Evolutionary conservation across 306 rosid genomes (phyloP), one percentile per base, ranked within the genome.

Genomic region (Cicer arietinum): DNA sequence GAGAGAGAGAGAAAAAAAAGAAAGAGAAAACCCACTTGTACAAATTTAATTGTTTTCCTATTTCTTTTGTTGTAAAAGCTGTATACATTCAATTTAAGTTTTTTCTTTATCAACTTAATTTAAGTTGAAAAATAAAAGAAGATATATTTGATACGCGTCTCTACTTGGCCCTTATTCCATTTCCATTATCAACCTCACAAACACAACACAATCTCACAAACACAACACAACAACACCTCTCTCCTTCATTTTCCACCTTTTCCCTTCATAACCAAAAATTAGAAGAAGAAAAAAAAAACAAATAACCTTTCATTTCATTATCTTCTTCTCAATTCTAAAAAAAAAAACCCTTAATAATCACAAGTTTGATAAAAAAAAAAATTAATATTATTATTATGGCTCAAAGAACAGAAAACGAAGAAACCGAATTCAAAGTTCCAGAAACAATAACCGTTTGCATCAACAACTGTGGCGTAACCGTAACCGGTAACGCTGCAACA

Each of bases 381-480:
- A 22, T 4, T 22, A 57, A 41, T 37, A 13, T 42, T 64, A 16
- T 22, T 4, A 8, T 25, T 7, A 58, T 65, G 72, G 96, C 97
- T 44, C 97, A 91, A 79, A 88, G 88, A 25, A 84, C 96, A 0
- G 91, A 85, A 70, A 87, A 93, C 78, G 96, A 94, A 46, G 98
- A 94, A 75, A 82, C 96, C 25, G 98, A 94, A 66, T 89, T 91
- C 80, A 94, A 94, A 86, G 97, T 94, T 1, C 90, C 91, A 0
- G 96, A 94, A 64, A 83, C 90, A 14, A 80, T 67, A 7, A 22
- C 86, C 11, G 91, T 84, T 13, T 88, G 94, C 1, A 81, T 65
- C 90, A 48, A 96, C 1, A 82, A 94, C 88, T 94, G 98, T 62
- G 97, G 97, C 40, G 87, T 42, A 25, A 25, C 35, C 7, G 45